These are phyloP conservation scores for Pichia sp. DNA, from an alignment of 1,139 yeast genomes.

Conservation along the genomic window DNA sequence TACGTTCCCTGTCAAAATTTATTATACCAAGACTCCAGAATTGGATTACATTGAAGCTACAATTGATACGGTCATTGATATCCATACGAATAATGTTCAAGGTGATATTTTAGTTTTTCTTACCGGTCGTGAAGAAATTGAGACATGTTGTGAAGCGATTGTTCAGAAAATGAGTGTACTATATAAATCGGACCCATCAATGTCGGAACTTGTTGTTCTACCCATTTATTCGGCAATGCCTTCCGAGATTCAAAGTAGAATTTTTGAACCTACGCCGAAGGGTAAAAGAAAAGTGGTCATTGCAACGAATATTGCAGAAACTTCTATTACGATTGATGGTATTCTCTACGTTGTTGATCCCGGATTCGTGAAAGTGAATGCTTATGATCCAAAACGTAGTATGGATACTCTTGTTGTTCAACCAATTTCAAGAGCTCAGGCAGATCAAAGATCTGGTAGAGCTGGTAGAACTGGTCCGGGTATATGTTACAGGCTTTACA, in stretches of 20 bases:
- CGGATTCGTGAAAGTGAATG: constrained; percentile 74
- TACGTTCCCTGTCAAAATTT: constrained; percentile 80
- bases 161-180: constrained; percentile 62
- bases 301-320: constrained; percentile 81
- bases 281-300: constrained; percentile 69
- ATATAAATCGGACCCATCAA: constrained; percentile 44
- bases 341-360: constrained; percentile 74
- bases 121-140: constrained; percentile 93
- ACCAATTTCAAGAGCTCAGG: constrained; percentile 80
- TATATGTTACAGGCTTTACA: constrained; percentile 68
- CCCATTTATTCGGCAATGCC: constrained; percentile 86
- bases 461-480: constrained; percentile 91
- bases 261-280: constrained; percentile 70
- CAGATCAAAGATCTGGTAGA: constrained; percentile 76
- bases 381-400: constrained; percentile 69
- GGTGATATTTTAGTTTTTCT: constrained; percentile 84
- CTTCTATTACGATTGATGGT: constrained; percentile 78
- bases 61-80: constrained; percentile 74
- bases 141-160: constrained; percentile 76
- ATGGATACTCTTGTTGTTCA: constrained; percentile 72
- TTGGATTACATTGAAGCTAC: constrained; percentile 81
- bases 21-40: constrained; percentile 77
- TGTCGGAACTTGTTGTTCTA: constrained; percentile 66
- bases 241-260: constrained; percentile 64
- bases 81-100: constrained; percentile 68